Evolutionary conservation across 2,329 filamentous ascomycete genomes (phyloP), one percentile per base, ranked within the genome.

Genomic region (Proliferodiscus dingleyae): DNA sequence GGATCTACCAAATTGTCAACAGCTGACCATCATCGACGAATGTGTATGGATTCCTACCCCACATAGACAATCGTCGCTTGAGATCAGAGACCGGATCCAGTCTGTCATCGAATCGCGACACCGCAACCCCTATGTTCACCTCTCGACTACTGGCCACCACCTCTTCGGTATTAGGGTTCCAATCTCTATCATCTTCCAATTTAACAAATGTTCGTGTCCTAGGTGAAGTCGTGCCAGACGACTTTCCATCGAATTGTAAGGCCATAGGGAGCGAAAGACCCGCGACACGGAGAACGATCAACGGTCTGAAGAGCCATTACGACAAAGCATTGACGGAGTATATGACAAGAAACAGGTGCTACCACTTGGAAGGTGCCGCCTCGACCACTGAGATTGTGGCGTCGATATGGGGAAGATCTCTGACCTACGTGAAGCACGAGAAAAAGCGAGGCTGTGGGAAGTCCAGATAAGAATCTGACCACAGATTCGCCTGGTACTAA

Each of bases 291-390:
- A 56, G 48, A 56, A 51, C 54, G 54, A 50, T 56, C 54, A 56
- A 54, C 54, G 54, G 51, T 51, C 53, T 56, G 48, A 49, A 45
- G 51, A 54, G 34, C 40, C 45, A 52, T 43, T 26, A 45, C 37
- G 41, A 41, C 40, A 48, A 49, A 29, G 80, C 79, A 48, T 47
- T 29, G 45, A 51, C 42, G 37, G 42, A 47, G 52, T 56, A 54
- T 50, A 52, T 22, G 41, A 46, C 36, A 46, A 42, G 26, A 42
- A 42, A 45, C 18, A 38, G 37, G 28, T 41, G 28, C 16, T 42
- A 22, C 21, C 29, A 38, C 21, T 38, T 18, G 45, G 28, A 30
- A 28, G 29, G 37, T 24, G 34, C 42, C 21, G 34, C 29, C 26
- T 6, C 22, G 22, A 24, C n/a, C n/a, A 29, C 34, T 39, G 28